Base-by-base conservation (phyloP, 257 asterid genomes). In the Echium plantagineum region DNA sequence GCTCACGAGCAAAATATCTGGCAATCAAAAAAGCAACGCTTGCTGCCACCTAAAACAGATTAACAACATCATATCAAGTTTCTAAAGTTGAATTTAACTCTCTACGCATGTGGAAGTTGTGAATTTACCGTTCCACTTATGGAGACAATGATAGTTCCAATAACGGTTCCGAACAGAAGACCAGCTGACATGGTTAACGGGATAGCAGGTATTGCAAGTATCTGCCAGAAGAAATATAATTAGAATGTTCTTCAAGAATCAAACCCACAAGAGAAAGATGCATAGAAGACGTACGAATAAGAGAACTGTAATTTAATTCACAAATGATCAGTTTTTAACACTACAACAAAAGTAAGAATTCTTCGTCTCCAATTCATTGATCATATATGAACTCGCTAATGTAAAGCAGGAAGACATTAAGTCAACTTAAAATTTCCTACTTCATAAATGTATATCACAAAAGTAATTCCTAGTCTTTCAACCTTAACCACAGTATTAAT, bases 171-270 rank as follows among this genome's bases (percentile, higher is more conserved):
- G 65, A 90, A 90, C 54, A 90, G 76, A 74, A 87, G 95, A 62
- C 97, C 97, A 60, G 97, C 97, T 20, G 96, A 87, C 95, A 90
- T 24, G 49, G 97, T 90, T 85, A 90, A 73, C 28, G 97, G 96
- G 65, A 90, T 85, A 35, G 96, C 95, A 5, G 96, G 97, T 74
- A 90, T 75, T 66, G 96, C 97, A 58, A 90, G 96, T 60, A 90
- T 69, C 97, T 90, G 70, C 75, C 78, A 26, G 60, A 70, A 56
- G 73, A 55, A 68, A 13, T 31, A 61, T 49, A 53, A 35, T 38
- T 9, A 38, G 48, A 28, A 18, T 9, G 9, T 21, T n/a, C 61
- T 60, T 2, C 9, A 15, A 38, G 15, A 5, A 17, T 35, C 54
- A 26, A 13, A 42, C 4, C 31, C 7, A 32, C n/a, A 67, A 59